These are phyloP conservation scores for Chromera velia DNA, from an alignment of 73 alveolate genomes.

Conservation along the genomic window DNA sequence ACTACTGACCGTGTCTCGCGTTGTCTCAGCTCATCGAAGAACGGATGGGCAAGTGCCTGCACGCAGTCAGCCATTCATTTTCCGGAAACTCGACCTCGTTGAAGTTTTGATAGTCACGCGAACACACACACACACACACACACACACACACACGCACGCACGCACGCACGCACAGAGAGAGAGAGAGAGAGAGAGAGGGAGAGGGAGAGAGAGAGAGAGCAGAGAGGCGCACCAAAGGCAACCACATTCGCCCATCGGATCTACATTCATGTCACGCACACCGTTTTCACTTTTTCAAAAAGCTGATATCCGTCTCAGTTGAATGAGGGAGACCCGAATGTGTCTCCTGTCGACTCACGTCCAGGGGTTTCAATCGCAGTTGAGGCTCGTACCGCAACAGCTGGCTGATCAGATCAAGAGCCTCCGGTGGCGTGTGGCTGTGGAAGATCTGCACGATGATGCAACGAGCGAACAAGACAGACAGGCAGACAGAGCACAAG, in stretches of 20 bases:
- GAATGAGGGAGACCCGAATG: too few relatives aligned
- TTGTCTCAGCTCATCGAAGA: conserved; percentile 53
- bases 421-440: neutral
- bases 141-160: neutral
- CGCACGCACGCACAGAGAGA: neutral
- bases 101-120: too few relatives aligned
- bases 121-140: conserved; percentile 2
- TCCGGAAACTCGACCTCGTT: too few relatives aligned
- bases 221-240: too few relatives aligned
- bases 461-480: too few relatives aligned
- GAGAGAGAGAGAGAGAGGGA: neutral
- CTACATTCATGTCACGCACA: too few relatives aligned
- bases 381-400: neutral
- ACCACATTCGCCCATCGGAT: too few relatives aligned
- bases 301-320: too few relatives aligned
- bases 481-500: too few relatives aligned
- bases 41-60: conserved; percentile 59
- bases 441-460: neutral
- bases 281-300: too few relatives aligned
- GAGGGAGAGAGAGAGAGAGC: neutral
- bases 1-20: conserved; percentile 26
- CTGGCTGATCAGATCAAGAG: neutral
- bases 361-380: neutral
- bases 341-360: too few relatives aligned
- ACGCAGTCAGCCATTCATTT: too few relatives aligned